phyloP scores from a whole-genome alignment of 768 basidiomycete genomes.

The Xerocomellus chrysenteron region DNA sequence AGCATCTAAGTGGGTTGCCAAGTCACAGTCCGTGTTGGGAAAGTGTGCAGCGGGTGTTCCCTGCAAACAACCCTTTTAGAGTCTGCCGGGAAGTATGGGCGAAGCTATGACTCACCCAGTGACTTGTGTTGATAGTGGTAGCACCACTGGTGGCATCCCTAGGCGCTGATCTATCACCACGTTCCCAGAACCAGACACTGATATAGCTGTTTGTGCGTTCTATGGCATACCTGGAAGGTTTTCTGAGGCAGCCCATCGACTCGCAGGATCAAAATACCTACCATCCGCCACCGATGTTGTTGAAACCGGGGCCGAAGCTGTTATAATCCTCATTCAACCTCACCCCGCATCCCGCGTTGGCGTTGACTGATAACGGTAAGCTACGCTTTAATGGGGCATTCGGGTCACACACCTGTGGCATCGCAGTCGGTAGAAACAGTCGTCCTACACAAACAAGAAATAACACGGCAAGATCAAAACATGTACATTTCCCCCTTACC shows the following conservation, averaged over 20 bases:
- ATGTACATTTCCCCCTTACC: conserved; percentile 12
- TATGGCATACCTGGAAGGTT: conserved; percentile 36
- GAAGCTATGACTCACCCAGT: conserved; percentile 19
- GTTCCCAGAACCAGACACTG: conserved; percentile 43
- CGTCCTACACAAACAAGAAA: conserved; percentile 16
- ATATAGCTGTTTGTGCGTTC: conserved; percentile 36
- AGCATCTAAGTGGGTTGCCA: conserved; percentile 35
- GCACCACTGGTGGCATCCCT: conserved; percentile 29
- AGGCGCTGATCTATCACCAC: conserved; percentile 32
- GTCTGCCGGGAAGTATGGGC: not conserved
- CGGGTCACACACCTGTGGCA: conserved; percentile 12
- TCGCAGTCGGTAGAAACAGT: conserved; percentile 25
- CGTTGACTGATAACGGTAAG: conserved; percentile 21
- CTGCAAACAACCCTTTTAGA: conserved; percentile 5
- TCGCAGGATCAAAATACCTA: conserved; percentile 2
- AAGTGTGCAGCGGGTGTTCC: conserved; percentile 36
- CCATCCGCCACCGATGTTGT: conserved; percentile 41
- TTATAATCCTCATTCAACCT: conserved; percentile 18
- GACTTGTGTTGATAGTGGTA: conserved; percentile 14
- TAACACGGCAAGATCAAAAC: not conserved
- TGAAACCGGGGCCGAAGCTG: conserved; percentile 31
- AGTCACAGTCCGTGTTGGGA: conserved; percentile 40
- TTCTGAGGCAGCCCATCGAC: not conserved
- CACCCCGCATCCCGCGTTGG: conserved; percentile 42
- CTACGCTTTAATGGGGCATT: not conserved